Conservation (phyloP, 2,329 filamentous ascomycete genomes). For the Beauveria australis region DNA sequence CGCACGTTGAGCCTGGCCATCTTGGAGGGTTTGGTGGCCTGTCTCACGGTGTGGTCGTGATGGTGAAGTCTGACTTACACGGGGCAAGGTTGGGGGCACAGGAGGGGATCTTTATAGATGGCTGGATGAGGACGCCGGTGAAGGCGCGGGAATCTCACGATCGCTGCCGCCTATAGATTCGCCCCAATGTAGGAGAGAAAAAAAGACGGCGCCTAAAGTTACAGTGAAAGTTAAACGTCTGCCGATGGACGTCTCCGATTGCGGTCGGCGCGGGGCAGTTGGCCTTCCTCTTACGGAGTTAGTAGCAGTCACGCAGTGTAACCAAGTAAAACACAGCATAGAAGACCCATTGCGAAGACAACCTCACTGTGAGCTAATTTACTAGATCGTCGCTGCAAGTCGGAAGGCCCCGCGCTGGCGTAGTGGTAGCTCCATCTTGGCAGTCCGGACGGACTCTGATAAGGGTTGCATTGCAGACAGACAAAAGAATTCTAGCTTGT, state of each 20-base stretch:
- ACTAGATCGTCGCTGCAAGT: neutral
- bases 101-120: neutral
- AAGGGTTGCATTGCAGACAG: neutral
- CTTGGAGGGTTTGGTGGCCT: neutral
- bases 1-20: slow-evolving; percentile 1
- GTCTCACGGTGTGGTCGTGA: neutral
- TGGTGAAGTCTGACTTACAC: neutral
- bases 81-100: neutral
- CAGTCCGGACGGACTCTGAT: neutral
- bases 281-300: neutral
- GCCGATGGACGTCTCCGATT: neutral
- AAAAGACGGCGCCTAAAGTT: neutral
- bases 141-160: neutral
- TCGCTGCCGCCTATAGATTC: neutral
- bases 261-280: neutral
- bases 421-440: neutral
- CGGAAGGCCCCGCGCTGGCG: neutral
- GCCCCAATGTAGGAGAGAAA: neutral
- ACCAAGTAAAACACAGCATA: no score
- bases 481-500: neutral
- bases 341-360: no score
- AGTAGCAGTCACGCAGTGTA: neutral
- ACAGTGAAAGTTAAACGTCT: neutral
- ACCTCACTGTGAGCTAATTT: neutral
- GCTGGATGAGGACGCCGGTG: neutral